Conservation (phyloP, 495 filamentous ascomycete genomes). For the Penicillium cosmopolitanum region DNA sequence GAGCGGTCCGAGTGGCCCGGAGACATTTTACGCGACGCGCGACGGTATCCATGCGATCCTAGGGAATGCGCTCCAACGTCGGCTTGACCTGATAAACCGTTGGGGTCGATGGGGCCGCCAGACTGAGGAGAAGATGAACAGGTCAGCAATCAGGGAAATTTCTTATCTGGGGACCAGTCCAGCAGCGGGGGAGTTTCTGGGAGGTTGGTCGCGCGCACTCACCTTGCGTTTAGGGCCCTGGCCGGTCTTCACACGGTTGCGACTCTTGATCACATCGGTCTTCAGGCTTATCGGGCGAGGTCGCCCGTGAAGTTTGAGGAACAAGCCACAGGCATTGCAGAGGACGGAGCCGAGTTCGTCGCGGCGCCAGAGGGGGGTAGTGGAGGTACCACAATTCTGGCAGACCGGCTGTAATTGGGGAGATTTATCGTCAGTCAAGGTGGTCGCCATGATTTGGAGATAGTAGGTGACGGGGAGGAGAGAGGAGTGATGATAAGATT, state of each 20-base stretch:
- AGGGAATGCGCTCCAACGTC: slow-evolving; percentile 58
- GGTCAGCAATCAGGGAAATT: slow-evolving; percentile 34
- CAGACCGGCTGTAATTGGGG: slow-evolving; percentile 85
- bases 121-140: slow-evolving; percentile 40
- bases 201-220: slow-evolving; percentile 23
- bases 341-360: slow-evolving; percentile 97
- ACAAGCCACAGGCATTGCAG: slow-evolving; percentile 97
- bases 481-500: slow-evolving; percentile 53
- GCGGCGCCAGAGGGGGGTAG: slow-evolving; percentile 94
- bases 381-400: slow-evolving; percentile 95
- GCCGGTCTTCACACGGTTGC: slow-evolving; percentile 94
- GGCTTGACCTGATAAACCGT: slow-evolving; percentile 62
- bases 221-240: slow-evolving; percentile 91
- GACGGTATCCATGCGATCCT: slow-evolving; percentile 59
- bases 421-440: slow-evolving; percentile 58
- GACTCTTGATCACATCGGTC: slow-evolving; percentile 99
- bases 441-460: slow-evolving; percentile 56
- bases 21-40: slow-evolving; percentile 70
- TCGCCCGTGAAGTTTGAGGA: slow-evolving; percentile 93
- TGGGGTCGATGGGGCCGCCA: slow-evolving; percentile 53
- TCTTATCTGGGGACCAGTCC: slow-evolving; percentile 25
- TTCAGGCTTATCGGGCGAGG: slow-evolving; percentile 94
- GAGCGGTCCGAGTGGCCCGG: slow-evolving; percentile 78
- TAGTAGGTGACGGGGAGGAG: slow-evolving; percentile 24
- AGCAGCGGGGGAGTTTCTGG: slow-evolving; percentile 31